These are phyloP conservation scores for Melaleuca quinquenervia DNA, from an alignment of 345 rosid species.

Conservation along the genomic window DNA sequence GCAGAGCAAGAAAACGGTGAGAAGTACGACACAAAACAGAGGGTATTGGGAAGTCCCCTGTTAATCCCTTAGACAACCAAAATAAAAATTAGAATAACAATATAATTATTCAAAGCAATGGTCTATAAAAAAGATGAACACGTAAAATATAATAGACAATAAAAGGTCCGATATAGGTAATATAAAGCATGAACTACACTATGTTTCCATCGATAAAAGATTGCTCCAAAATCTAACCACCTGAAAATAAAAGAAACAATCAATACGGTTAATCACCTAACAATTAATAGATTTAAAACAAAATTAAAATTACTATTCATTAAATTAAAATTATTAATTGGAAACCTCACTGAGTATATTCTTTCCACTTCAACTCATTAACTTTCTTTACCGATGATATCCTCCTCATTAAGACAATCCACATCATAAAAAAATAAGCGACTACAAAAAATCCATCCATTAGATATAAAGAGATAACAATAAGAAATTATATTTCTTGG, in stretches of 20 bases:
- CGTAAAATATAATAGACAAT: not conserved
- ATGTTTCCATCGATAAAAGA: not conserved
- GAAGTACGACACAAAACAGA: too few species aligned
- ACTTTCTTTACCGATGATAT: too few species aligned
- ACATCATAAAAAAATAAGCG: too few species aligned
- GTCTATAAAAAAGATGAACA: too few species aligned
- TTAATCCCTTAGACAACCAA: not conserved
- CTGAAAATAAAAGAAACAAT: not conserved
- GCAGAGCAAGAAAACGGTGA: too few species aligned
- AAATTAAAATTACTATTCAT: not conserved
- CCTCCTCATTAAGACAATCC: too few species aligned
- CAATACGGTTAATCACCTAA: not conserved
- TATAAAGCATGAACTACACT: not conserved
- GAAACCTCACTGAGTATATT: not conserved
- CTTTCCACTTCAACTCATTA: not conserved
- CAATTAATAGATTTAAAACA: not conserved
- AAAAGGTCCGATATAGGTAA: not conserved
- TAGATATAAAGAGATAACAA: too few species aligned
- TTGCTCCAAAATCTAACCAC: not conserved
- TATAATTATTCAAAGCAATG: not conserved
- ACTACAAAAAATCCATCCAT: too few species aligned
- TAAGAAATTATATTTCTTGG: too few species aligned
- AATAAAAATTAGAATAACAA: not conserved
- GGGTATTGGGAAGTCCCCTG: too few species aligned
- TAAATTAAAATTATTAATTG: not conserved